Conservation (phyloP, 139 green algal genomes). For the Diplosphaera chodatii region DNA sequence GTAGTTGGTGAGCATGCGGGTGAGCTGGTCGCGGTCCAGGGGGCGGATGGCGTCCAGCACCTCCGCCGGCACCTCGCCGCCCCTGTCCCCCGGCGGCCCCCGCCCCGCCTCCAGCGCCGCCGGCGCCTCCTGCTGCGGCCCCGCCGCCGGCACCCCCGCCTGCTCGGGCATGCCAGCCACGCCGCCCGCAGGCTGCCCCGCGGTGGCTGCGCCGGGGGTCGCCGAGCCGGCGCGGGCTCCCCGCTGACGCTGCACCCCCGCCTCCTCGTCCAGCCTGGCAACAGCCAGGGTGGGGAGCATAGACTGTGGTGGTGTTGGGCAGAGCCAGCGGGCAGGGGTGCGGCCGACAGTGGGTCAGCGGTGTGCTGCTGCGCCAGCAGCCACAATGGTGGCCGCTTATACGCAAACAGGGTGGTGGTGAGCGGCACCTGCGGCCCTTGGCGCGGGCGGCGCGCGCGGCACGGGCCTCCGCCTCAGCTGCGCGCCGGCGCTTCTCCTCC, state of each 20-base stretch:
- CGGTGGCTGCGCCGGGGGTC: too few relatives aligned
- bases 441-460: constrained; percentile 15
- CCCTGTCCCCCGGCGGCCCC: background rate
- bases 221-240: too few relatives aligned
- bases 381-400: too few relatives aligned
- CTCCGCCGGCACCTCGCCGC: constrained; percentile 16
- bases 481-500: constrained; percentile 30
- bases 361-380: too few relatives aligned
- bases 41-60: constrained; percentile 31
- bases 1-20: constrained; percentile 48
- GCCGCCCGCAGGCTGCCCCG: too few relatives aligned
- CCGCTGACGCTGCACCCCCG: too few relatives aligned
- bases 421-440: constrained; percentile 18
- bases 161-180: too few relatives aligned
- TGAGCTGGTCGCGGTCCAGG: constrained; percentile 34
- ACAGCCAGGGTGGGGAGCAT: too few relatives aligned
- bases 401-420: constrained; percentile 13
- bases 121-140: constrained; percentile 6
- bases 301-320: too few relatives aligned
- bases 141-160: background rate
- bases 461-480: constrained; percentile 33
- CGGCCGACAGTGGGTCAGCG: too few relatives aligned
- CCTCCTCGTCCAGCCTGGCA: constrained; percentile 3
- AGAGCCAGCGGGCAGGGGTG: too few relatives aligned
- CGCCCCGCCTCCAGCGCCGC: background rate